Conservation (phyloP, 2,329 filamentous ascomycete species). For the Shiraia sp. region DNA sequence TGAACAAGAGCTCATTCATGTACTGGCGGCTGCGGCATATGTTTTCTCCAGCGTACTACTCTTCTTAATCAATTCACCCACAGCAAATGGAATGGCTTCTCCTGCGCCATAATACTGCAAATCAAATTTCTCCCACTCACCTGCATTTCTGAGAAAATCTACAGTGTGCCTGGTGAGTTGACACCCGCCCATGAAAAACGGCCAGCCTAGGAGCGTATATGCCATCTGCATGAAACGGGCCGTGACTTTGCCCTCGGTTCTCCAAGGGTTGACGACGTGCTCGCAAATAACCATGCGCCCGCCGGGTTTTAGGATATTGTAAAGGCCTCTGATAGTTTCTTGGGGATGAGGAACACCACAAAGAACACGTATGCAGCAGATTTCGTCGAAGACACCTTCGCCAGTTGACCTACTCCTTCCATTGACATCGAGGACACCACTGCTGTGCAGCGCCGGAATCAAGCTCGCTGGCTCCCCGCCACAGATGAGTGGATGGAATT, state of each 20-base stretch:
- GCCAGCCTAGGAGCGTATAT: slow-evolving; percentile 54
- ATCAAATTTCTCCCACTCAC: slow-evolving; percentile 56
- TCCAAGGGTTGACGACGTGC: slow-evolving; percentile 59
- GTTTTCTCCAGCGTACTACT: slow-evolving; percentile 16
- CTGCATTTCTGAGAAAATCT: slow-evolving; percentile 48
- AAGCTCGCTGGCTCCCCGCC: slow-evolving; percentile 53
- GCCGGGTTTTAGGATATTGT: slow-evolving; percentile 57
- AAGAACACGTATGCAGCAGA: slow-evolving; percentile 58
- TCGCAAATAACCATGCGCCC: slow-evolving; percentile 60
- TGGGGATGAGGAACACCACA: slow-evolving; percentile 58
- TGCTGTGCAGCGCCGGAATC: slow-evolving; percentile 49
- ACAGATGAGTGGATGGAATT: slow-evolving; percentile 55
- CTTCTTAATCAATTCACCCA: slow-evolving; percentile 44
- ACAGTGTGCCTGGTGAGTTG: slow-evolving; percentile 55
- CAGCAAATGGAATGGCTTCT: slow-evolving; percentile 39
- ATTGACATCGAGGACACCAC: slow-evolving; percentile 42
- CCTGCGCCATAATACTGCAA: slow-evolving; percentile 45
- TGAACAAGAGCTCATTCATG: slow-evolving; percentile 1
- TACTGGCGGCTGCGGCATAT: slow-evolving; percentile 24
- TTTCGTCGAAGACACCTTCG: slow-evolving; percentile 57
- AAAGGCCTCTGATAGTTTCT: slow-evolving; percentile 52
- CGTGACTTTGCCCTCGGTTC: slow-evolving; percentile 49
- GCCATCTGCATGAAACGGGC: slow-evolving; percentile 53
- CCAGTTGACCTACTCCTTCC: slow-evolving; percentile 25
- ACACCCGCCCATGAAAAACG: slow-evolving; percentile 58